A percentile compares a stretch with the other conserved stretches of the same genome.
Conservation (phyloP, 495 filamentous ascomycete species). For the Chaetomium fimeti region DNA sequence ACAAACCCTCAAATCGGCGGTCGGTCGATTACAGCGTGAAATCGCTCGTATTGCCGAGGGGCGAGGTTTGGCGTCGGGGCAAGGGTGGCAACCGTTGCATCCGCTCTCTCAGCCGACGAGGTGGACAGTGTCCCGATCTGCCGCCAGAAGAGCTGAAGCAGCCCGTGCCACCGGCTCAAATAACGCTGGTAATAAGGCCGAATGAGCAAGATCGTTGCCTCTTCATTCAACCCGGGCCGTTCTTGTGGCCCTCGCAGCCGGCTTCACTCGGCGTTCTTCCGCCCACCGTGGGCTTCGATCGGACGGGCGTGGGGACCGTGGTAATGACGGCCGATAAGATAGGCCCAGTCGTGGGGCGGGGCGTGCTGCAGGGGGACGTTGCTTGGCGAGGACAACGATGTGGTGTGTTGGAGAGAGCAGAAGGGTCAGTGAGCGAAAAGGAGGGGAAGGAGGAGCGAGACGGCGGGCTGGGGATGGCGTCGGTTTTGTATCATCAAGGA, state of each 20-base stretch:
- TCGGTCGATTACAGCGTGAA: background rate
- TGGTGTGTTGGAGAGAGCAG: conserved; percentile 9
- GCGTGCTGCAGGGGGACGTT: background rate
- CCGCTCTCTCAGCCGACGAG: background rate
- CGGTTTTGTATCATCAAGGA: conserved; percentile 35
- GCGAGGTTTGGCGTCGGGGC: conserved; percentile 1
- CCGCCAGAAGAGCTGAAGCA: background rate
- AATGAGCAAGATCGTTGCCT: background rate
- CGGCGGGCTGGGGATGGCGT: conserved; percentile 28
- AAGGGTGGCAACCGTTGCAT: conserved; percentile 8
- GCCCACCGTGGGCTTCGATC: background rate
- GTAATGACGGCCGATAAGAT: conserved; percentile 19
- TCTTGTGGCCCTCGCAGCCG: background rate
- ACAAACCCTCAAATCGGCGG: background rate
- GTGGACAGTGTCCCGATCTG: conserved; percentile 1
- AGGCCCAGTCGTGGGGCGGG: conserved; percentile 13
- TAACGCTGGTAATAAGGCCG: background rate
- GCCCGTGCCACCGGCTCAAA: background rate
- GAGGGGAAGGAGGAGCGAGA: conserved; percentile 11
- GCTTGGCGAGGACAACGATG: conserved; percentile 1
- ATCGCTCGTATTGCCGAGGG: background rate
- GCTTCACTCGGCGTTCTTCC: background rate
- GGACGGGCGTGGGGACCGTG: background rate
- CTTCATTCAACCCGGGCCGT: background rate
- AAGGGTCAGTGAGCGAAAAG: background rate